Conservation (phyloP, 129 eudicot genomes). For the Chrysanthemum makinoi region DNA sequence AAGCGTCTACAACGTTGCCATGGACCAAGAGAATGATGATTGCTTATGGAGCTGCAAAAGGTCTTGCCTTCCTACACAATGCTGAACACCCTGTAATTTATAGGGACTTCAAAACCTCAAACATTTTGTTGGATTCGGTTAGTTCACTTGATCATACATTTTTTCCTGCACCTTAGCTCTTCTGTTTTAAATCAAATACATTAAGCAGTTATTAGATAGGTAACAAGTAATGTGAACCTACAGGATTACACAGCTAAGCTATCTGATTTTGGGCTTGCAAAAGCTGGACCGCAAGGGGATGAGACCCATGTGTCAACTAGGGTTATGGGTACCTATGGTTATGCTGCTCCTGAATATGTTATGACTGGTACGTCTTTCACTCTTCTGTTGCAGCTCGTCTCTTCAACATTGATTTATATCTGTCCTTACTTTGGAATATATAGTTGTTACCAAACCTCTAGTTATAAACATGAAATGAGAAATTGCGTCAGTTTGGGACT, state of each 20-base stretch:
- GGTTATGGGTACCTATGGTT: slow-evolving; percentile 98
- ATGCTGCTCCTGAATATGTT: slow-evolving; percentile 98
- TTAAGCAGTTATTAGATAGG: neutral
- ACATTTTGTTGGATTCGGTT: slow-evolving; percentile 84
- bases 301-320: slow-evolving; percentile 97
- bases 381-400: too few species aligned
- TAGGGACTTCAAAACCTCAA: slow-evolving; percentile 91
- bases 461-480: too few species aligned
- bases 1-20: slow-evolving; percentile 74
- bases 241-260: slow-evolving; percentile 93
- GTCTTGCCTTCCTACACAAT: slow-evolving; percentile 96
- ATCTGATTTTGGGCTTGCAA: slow-evolving; percentile 98
- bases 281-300: slow-evolving; percentile 98
- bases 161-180: neutral
- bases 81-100: slow-evolving; percentile 92
- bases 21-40: slow-evolving; percentile 97
- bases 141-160: slow-evolving; percentile 25
- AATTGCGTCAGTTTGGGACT: too few species aligned
- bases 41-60: slow-evolving; percentile 98
- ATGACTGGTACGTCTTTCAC: slow-evolving; percentile 69
- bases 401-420: neutral
- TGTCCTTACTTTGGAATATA: neutral
- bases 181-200: neutral
- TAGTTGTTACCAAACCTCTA: too few species aligned
- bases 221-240: slow-evolving; percentile 21